These are phyloP conservation scores for Uronychia setigera DNA, from an alignment of 73 alveolate genomes.

Conservation along the genomic window DNA sequence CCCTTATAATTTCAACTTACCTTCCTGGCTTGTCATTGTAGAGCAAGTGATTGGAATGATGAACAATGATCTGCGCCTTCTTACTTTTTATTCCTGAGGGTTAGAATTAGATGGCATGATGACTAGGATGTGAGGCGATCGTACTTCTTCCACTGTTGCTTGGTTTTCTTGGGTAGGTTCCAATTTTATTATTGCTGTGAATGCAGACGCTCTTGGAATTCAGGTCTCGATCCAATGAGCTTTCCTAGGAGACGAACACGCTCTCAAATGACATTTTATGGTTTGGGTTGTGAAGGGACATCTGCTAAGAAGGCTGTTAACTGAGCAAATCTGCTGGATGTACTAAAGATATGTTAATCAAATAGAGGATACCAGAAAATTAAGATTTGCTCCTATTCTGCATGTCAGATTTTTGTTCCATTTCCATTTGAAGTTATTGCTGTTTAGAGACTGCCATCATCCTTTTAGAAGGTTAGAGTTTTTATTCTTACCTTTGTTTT, in stretches of 20 bases:
- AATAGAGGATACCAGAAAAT: not conserved
- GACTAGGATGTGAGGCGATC: not conserved
- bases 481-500: not conserved
- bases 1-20: not conserved
- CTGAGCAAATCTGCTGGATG: not conserved
- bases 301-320: not conserved
- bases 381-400: not conserved
- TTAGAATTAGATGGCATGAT: too few relatives aligned
- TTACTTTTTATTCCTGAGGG: not conserved
- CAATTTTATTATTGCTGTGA: not conserved
- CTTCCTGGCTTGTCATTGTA: not conserved
- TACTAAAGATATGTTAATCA: not conserved
- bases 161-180: not conserved
- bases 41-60: not conserved
- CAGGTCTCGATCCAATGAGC: not conserved
- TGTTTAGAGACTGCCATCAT: too few relatives aligned
- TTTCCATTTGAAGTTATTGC: not conserved
- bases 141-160: not conserved
- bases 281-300: not conserved
- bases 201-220: not conserved
- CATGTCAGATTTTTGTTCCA: not conserved
- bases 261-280: not conserved
- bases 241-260: not conserved
- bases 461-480: too few relatives aligned
- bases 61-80: not conserved